Conservation (phyloP, 768 basidiomycete species). For the Dioszegia crocea region DNA sequence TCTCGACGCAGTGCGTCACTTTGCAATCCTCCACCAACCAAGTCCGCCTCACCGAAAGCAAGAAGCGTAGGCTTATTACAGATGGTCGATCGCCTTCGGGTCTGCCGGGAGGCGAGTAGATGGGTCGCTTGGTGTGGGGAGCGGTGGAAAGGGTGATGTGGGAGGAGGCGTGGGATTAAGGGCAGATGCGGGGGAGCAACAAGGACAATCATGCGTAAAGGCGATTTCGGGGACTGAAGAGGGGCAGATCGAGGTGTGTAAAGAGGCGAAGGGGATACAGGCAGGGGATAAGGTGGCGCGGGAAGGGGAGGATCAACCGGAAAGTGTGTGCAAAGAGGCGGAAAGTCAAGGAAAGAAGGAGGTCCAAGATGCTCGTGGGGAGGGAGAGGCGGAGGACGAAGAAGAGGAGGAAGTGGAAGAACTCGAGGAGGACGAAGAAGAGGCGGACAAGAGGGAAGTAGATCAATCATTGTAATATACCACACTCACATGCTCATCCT, state of each 20-base stretch:
- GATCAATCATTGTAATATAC: not conserved
- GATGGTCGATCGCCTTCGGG: not conserved
- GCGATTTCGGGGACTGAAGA: no score
- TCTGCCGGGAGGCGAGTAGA: not conserved
- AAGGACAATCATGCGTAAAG: no score
- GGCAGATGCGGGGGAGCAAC: no score
- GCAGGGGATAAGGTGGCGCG: no score
- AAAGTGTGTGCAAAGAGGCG: no score
- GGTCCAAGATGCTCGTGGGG: no score
- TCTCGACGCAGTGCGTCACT: conserved; percentile 8
- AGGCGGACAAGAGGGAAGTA: not conserved
- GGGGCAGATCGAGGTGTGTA: no score
- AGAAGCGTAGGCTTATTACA: conserved; percentile 5
- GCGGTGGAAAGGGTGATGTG: not conserved
- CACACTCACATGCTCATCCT: not conserved
- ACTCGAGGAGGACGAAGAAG: not conserved
- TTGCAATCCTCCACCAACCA: conserved; percentile 8
- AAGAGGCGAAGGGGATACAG: no score
- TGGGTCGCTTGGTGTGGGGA: not conserved
- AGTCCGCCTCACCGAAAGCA: conserved; percentile 2
- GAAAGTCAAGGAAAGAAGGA: no score
- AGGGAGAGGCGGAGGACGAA: not conserved
- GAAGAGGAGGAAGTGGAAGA: not conserved
- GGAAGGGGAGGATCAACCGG: no score
- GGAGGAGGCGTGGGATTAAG: not conserved